Base-by-base conservation (phyloP, 345 rosid species). In the Brassica juncea region DNA sequence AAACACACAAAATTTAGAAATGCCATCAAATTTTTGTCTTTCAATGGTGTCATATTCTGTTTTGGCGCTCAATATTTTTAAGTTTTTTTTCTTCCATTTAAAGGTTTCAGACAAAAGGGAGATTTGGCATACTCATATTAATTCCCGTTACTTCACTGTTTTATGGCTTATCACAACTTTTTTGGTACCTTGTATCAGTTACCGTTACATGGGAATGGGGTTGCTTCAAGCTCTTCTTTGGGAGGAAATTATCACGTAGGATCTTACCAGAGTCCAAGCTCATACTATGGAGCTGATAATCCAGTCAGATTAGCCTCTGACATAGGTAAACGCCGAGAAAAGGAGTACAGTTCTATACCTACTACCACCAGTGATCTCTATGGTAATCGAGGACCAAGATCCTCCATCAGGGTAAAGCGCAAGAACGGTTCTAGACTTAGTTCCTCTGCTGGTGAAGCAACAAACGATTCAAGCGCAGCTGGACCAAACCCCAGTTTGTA, bases 301-400 rank as follows among this genome's bases (percentile, higher is more conserved):
- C 75, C 83, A 75, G 60, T 23, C 57, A 86, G 81, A 62, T 68
- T 54, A 37, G 71, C 77, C 61, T 42, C 78, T 75, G 94, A 90
- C 68, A 86, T 82, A 74, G 86, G 85, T 61, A 85, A 89, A 71
- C 77, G 94, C 69, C 85, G 84, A 77, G 91, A 86, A 49, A 49
- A 49, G 1, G 21, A 49, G 66, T 87, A 83, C 61, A 87, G 80
- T 39, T 68, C 87, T 31, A 70, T 81, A 60, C 65, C 74, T 75
- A 67, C 71, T 66, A 68, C 74, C 71, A 74, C 86, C 5, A 87
- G 42, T 76, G 92, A 90, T 76, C 80, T 85, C 30, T 77, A 83
- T 80, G 86, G 86, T 77, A 90, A n/a, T 80, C 85, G 92, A 66
- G 94, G 94, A 44, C 57, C 57, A 5, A 78, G 94, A 79, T 86